Evolutionary conservation across 139 green algal species (phyloP), one percentile per base, ranked within the genome.

Genomic region (Diplosphaera chodatii): DNA sequence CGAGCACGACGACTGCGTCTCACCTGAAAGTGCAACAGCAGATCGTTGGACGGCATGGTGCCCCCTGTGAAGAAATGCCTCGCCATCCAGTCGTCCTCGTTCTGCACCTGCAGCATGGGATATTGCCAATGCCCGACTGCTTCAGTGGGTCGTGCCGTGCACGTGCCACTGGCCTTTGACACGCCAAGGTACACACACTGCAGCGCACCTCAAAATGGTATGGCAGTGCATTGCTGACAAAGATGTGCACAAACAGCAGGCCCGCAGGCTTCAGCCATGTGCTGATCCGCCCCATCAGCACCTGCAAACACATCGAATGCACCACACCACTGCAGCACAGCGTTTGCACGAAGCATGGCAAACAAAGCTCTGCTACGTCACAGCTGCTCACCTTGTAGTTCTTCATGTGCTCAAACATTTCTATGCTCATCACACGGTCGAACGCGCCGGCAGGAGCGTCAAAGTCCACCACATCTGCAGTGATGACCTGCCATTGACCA

Each of bases 391-490:
- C 68, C 67, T 81, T 29, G 65, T 82, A 83, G 32, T 81, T 84
- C 70, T 93, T 93, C 89, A 95, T 95, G 87, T 95, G 89, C 84
- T 98, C 94, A 79, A 98, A 97, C 90, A 96, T 97, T 80, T 99
- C 94, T n/a, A 99, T 88, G 4, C 86, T 94, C 32, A 98, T 78
- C 15, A 98, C 82, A 4, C 94, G 79, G 77, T 99, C 90, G 77
- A 90, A 98, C 4, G 32, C 74, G 0, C 63, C 69, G 0, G 34
- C 55, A 18, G 66, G 34, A 15, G 82, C 62, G 66, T 88, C 68
- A 56, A 96, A 96, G 10, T 80, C 72, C 0, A 82, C 81, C 64
- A 97, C 86, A 77, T 97, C 82, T 4, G 77, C 81, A 25, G 92
- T 97, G 63, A 96, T 88, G 34, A 94, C 48, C 48, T 59, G 48